These are phyloP conservation scores for Talaromyces sp. DNA, from an alignment of 2,329 filamentous ascomycete species.

Conservation along the genomic window DNA sequence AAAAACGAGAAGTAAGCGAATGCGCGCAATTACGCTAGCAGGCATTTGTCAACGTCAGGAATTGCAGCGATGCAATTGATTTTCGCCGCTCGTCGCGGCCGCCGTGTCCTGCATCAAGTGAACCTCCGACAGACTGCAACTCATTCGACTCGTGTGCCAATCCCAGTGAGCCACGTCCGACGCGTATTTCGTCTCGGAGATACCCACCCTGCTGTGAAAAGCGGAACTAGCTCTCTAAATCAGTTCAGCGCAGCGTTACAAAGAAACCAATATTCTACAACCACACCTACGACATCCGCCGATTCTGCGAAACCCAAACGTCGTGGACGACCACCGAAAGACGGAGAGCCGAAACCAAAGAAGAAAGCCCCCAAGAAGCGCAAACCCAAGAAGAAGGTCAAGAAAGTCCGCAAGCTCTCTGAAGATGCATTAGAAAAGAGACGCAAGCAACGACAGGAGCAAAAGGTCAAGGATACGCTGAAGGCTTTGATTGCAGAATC, in stretches of 20 bases:
- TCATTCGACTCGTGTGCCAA: constrained; percentile 28
- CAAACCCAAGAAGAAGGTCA: constrained; percentile 28
- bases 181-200: constrained; percentile 26
- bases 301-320: constrained; percentile 30
- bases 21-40: neutral
- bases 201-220: constrained; percentile 18
- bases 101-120: constrained; percentile 31
- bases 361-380: constrained; percentile 18
- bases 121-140: constrained; percentile 25
- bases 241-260: neutral
- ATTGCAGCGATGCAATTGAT: constrained; percentile 31
- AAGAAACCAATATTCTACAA: constrained; percentile 32
- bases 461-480: constrained; percentile 29
- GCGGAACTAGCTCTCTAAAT: constrained; percentile 17
- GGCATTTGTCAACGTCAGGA: neutral
- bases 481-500: constrained; percentile 35
- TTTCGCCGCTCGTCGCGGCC: constrained; percentile 29
- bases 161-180: constrained; percentile 27
- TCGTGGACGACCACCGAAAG: constrained; percentile 23
- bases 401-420: constrained; percentile 24
- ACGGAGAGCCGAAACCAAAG: constrained; percentile 27
- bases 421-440: constrained; percentile 29
- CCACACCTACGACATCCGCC: constrained; percentile 20
- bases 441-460: neutral
- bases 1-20: neutral